Base-by-base conservation (phyloP, 2,329 filamentous ascomycete species). In the Hypoxylon sp. region DNA sequence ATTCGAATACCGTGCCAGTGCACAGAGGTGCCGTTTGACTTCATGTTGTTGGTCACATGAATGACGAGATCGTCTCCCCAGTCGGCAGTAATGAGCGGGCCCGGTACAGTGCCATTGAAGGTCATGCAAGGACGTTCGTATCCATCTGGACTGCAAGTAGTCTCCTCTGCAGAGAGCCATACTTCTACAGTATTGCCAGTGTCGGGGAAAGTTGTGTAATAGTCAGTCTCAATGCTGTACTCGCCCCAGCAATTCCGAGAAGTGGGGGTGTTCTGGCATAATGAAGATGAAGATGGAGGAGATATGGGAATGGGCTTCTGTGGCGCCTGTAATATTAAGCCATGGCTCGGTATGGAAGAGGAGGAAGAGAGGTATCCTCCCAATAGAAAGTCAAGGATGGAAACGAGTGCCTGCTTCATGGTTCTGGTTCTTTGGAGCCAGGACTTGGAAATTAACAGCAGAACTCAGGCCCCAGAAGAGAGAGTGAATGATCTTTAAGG, bases 71-170 rank as follows among this genome's bases (percentile, higher is more conserved):
- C 73, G 57, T 88, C 85, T 16, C 84, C 85, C 73, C 87, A 81
- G 46, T 82, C 76, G 7, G 85, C 80, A 50, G 84, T 81, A 7
- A 91, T 81, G 1, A 81, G 77, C 0, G 90, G 90, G 0, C 88
- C 90, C 0, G 90, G 89, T 51, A 86, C 87, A 70, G 87, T 81
- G 9, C 84, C 84, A 67, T 91, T 90, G 16, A 58, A 55, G 1
- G 48, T 52, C 48, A 52, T 52, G 19, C 48, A 52, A 52, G 48
- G 19, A 7, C 48, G 48, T 21, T 52, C 48, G 21, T 52, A 52
- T 25, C 48, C 48, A 39, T 52, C 48, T 16, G 48, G 48, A 21
- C 32, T 52, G 32, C 48, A 52, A 14, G 21, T 16, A 6, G 48
- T 52, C 21, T 52, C 48, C 5, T 52, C 48, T 11, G 12, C 48